Percentiles rank a stretch among this genome's conserved stretches.
Evolutionary conservation across 2,329 filamentous ascomycete species (phyloP).

Genomic region (Lecanicillium sp.): DNA sequence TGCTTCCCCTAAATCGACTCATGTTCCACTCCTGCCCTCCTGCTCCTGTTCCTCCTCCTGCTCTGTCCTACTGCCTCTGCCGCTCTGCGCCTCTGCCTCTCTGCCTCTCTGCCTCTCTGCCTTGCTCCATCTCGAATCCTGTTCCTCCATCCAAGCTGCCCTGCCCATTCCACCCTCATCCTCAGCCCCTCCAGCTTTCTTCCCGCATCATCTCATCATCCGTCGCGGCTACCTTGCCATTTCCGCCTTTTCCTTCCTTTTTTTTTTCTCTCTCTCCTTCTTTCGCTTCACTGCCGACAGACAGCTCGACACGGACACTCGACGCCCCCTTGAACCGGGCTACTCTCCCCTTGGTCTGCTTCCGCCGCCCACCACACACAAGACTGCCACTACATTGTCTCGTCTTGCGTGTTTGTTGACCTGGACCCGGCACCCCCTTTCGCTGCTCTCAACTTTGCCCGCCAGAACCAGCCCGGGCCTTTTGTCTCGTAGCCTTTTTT

Average conservation of each 20-base stretch:
- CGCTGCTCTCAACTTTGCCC: no score
- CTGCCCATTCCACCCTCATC: no score
- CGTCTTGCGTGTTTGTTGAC: conserved; percentile 7
- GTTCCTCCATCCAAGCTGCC: no score
- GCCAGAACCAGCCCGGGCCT: no score
- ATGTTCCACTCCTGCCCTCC: no score
- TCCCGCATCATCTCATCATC: no score
- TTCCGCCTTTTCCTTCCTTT: background rate
- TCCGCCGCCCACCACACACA: no score
- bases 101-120: background rate
- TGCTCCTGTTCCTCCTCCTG: background rate
- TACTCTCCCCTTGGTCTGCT: background rate
- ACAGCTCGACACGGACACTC: background rate
- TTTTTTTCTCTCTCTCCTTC: background rate
- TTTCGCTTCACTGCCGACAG: background rate
- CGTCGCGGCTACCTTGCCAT: background rate
- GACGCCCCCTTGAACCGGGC: background rate
- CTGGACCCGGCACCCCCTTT: background rate
- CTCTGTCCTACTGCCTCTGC: background rate
- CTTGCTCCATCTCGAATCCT: no score
- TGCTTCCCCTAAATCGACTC: no score
- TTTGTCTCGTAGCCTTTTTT: background rate
- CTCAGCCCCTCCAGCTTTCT: no score
- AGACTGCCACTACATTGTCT: background rate
- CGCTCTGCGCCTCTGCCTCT: conserved; percentile 2